Conservation (phyloP, 2,329 filamentous ascomycete genomes). For the Fusarium transvaalense region DNA sequence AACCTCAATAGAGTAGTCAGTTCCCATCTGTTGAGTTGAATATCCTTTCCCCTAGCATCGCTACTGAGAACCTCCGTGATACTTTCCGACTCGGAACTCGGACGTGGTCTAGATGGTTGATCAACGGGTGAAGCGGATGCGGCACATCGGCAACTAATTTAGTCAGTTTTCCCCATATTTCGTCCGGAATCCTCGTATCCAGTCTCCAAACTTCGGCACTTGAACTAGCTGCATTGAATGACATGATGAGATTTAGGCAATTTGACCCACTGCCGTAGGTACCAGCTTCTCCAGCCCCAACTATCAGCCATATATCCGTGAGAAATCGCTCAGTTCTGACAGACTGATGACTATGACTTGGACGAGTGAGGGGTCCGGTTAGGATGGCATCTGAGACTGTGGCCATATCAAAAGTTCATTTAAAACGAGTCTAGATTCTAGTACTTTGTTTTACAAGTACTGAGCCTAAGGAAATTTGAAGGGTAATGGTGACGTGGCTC, state of each 20-base stretch:
- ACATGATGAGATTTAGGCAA: not conserved
- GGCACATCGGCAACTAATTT: constrained; percentile 3
- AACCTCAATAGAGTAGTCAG: not conserved
- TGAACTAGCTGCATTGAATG: no score
- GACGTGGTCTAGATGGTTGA: not conserved
- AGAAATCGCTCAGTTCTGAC: not conserved
- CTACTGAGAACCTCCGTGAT: not conserved
- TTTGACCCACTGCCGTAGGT: not conserved
- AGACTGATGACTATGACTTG: not conserved
- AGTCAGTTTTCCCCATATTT: not conserved
- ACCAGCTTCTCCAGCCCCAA: not conserved
- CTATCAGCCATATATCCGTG: not conserved
- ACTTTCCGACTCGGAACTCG: constrained; percentile 6
- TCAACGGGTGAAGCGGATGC: not conserved
- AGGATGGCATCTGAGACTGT: not conserved
- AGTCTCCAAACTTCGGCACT: not conserved
- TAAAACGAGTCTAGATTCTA: not conserved
- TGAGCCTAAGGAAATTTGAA: no score
- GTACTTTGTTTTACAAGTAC: not conserved
- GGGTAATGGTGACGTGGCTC: not conserved
- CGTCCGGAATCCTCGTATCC: not conserved
- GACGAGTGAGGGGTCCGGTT: not conserved
- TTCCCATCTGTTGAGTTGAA: no score
- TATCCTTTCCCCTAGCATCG: not conserved
- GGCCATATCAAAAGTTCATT: not conserved